phyloP scores from a whole-genome alignment of 129 eudicot genomes.

The carrot (Daucus carota) region DNA sequence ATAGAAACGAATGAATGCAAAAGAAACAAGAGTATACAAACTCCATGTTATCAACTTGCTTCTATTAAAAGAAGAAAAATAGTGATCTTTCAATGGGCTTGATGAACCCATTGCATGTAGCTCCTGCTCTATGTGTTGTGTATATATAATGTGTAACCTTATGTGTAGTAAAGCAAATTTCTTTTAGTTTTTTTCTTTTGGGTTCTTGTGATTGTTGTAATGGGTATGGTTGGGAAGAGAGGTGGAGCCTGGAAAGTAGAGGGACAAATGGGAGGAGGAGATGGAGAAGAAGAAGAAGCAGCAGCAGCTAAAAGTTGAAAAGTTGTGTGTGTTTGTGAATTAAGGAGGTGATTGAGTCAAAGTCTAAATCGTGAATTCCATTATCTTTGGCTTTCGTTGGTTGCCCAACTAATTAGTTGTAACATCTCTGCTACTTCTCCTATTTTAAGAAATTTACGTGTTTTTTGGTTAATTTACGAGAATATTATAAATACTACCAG shows the following conservation, averaged over 20 bases:
- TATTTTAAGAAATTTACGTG: background rate
- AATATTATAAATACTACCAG: too few species aligned
- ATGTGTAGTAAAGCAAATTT: too few species aligned
- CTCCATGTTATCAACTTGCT: conserved; percentile 50
- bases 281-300: background rate
- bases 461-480: too few species aligned
- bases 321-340: background rate
- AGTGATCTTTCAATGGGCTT: conserved; percentile 30
- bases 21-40: conserved; percentile 42
- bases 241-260: background rate
- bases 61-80: conserved; percentile 27
- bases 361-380: conserved; percentile 10
- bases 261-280: conserved; percentile 7
- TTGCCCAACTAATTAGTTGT: conserved; percentile 20
- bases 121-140: too few species aligned
- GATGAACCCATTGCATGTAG: conserved; percentile 26
- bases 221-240: background rate
- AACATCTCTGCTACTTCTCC: background rate
- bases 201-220: background rate
- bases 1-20: conserved; percentile 44
- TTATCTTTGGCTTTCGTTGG: conserved; percentile 21
- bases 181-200: too few species aligned
- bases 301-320: conserved; percentile 1
- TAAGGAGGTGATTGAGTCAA: conserved; percentile 19
- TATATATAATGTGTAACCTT: background rate